A percentile compares a stretch with the other conserved stretches of the same genome.
Evolutionary conservation across 1,139 yeast species (phyloP).

Genomic region (Lodderomyces pseudojiufengensis): DNA sequence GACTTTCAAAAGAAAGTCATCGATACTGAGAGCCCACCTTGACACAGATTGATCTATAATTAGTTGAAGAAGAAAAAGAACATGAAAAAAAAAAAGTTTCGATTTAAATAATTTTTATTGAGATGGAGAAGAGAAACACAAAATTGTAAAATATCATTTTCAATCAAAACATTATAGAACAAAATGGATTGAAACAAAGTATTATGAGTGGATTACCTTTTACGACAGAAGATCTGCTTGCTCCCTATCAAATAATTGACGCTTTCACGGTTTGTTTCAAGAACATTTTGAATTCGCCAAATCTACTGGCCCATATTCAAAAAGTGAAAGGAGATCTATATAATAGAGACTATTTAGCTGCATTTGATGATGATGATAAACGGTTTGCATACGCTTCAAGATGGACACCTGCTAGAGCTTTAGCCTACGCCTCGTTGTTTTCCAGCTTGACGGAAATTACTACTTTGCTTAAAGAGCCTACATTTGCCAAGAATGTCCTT

Average conservation of each 20-base stretch:
- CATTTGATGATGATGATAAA: slow-evolving; percentile 62
- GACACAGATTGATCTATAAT: slow-evolving; percentile 50
- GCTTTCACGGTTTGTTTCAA: slow-evolving; percentile 48
- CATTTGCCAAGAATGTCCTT: slow-evolving; percentile 37
- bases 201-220: slow-evolving; percentile 26
- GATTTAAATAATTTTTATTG: slow-evolving; percentile 7
- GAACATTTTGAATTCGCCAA: slow-evolving; percentile 43
- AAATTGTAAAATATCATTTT: slow-evolving; percentile 1
- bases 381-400: slow-evolving; percentile 75
- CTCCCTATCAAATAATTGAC: slow-evolving; percentile 41
- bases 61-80: slow-evolving; percentile 12
- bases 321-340: slow-evolving; percentile 64
- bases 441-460: slow-evolving; percentile 44
- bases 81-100: slow-evolving; percentile 2
- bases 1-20: slow-evolving; percentile 24
- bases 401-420: slow-evolving; percentile 83
- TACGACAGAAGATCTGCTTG: slow-evolving; percentile 25
- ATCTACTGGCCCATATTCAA: slow-evolving; percentile 51
- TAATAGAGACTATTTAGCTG: slow-evolving; percentile 64
- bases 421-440: slow-evolving; percentile 68
- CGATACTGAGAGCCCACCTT: slow-evolving; percentile 36
- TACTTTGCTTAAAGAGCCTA: slow-evolving; percentile 31
- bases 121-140: slow-evolving; percentile 5
- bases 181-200: slow-evolving; percentile 11
- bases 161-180: slow-evolving; percentile 8